Percentiles rank a stretch among this genome's conserved stretches.
phyloP scores from a whole-genome alignment of 2,329 filamentous ascomycete species.

The Colletotrichum spinosum region DNA sequence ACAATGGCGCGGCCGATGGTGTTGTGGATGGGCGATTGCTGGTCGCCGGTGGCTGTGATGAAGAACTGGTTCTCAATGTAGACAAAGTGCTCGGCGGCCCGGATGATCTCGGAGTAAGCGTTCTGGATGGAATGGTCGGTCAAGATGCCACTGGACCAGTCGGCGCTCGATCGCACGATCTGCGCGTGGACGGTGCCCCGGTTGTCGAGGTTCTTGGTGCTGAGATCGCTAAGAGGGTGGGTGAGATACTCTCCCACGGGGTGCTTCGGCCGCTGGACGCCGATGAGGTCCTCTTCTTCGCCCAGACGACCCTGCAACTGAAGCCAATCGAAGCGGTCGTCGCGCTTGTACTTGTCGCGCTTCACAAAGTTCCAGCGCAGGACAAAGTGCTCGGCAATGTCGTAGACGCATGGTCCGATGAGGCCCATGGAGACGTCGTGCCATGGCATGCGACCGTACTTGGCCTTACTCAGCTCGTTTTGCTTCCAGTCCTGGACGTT shows the following conservation, averaged over 20 bases:
- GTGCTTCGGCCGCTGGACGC: slow-evolving; percentile 88
- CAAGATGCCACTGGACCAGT: slow-evolving; percentile 94
- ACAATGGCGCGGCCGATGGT: slow-evolving; percentile 90
- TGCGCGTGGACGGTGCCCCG: slow-evolving; percentile 85
- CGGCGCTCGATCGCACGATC: slow-evolving; percentile 87
- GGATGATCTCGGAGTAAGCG: slow-evolving; percentile 86
- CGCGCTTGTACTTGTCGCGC: slow-evolving; percentile 96
- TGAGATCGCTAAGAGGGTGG: slow-evolving; percentile 80
- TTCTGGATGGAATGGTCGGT: slow-evolving; percentile 89
- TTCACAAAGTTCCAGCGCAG: slow-evolving; percentile 97
- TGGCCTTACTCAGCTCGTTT: slow-evolving; percentile 91
- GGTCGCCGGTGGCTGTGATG: slow-evolving; percentile 91
- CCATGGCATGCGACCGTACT: slow-evolving; percentile 97
- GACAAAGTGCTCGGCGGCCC: slow-evolving; percentile 89
- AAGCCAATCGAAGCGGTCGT: slow-evolving; percentile 86
- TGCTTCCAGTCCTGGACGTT: slow-evolving; percentile 91
- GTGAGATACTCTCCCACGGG: slow-evolving; percentile 89
- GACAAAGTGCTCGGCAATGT: slow-evolving; percentile 96
- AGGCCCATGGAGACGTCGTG: slow-evolving; percentile 94
- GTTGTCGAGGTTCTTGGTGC: slow-evolving; percentile 70
- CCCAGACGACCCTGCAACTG: slow-evolving; percentile 80
- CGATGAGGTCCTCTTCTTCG: slow-evolving; percentile 85
- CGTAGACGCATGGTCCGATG: slow-evolving; percentile 89
- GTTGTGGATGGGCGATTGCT: slow-evolving; percentile 89
- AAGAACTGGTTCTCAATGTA: slow-evolving; percentile 99